Conservation (phyloP, 192 early-diverging fungal species). For the Linnemannia elongata region DNA sequence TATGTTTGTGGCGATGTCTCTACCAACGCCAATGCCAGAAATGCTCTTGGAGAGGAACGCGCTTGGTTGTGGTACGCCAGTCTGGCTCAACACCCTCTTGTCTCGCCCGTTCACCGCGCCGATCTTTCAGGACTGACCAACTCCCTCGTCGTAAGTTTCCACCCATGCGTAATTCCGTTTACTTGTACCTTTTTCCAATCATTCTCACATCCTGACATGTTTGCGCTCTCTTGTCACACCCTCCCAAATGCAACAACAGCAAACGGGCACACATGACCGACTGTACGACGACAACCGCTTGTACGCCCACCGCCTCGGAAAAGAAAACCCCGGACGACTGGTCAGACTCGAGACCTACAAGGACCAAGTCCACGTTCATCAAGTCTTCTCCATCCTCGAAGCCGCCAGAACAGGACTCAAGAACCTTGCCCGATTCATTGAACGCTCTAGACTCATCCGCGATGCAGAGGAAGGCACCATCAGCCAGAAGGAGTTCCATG, state of each 20-base stretch:
- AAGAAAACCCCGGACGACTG: conserved; percentile 22
- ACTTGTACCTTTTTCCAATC: neutral
- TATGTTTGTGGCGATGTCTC: conserved; percentile 35
- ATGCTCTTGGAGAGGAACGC: conserved; percentile 30
- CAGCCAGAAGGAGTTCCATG: neutral
- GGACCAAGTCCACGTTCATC: conserved; percentile 46
- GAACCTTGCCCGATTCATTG: conserved; percentile 41
- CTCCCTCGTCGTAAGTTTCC: conserved; percentile 26
- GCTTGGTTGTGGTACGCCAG: conserved; percentile 40
- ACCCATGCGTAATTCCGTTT: no score
- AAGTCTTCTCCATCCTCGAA: conserved; percentile 21
- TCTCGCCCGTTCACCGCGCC: conserved; percentile 39
- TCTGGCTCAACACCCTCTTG: conserved; percentile 39
- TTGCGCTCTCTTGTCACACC: neutral
- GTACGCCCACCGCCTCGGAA: conserved; percentile 44
- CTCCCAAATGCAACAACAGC: conserved; percentile 6
- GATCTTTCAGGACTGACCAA: conserved; percentile 27
- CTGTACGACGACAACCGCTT: conserved; percentile 40
- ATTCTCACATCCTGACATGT: neutral
- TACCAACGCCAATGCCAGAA: conserved; percentile 31
- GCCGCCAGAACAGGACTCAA: neutral
- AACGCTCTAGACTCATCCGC: conserved; percentile 14
- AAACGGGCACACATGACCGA: conserved; percentile 47
- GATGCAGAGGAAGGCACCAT: conserved; percentile 14
- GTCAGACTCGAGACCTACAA: conserved; percentile 31